Percentiles rank a stretch among this genome's conserved stretches.
Evolutionary conservation across 1,284 basidiomycete genomes (phyloP).

Genomic region (Cryptococcus sp.): DNA sequence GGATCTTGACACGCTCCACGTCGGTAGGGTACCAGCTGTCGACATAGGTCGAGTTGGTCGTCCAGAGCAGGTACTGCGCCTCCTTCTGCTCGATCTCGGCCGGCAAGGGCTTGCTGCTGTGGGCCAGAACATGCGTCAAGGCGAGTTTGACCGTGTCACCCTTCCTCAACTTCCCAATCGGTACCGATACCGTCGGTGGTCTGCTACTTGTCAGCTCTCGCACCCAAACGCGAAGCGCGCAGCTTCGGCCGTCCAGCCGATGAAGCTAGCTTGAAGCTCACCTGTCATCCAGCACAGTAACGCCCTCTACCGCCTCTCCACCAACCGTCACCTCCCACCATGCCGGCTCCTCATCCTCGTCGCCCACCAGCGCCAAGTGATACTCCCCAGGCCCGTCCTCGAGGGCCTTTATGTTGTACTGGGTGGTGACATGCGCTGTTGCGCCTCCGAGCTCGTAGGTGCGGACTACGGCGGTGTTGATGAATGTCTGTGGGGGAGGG

Average conservation of each 20-base stretch:
- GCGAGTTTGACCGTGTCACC: conserved; percentile 68
- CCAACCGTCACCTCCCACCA: conserved; percentile 69
- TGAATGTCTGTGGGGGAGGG: conserved; percentile 55
- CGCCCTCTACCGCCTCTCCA: conserved; percentile 57
- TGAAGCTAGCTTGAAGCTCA: conserved; percentile 15
- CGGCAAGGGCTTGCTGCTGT: conserved; percentile 73
- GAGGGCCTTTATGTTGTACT: conserved; percentile 74
- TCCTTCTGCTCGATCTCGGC: conserved; percentile 69
- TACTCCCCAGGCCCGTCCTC: conserved; percentile 63
- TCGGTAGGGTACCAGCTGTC: conserved; percentile 77
- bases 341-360: conserved; percentile 65
- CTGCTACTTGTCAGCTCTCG: conserved; percentile 32
- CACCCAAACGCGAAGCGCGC: neutral
- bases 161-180: conserved; percentile 43
- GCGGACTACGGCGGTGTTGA: conserved; percentile 81
- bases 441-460: conserved; percentile 83
- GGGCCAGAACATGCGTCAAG: conserved; percentile 69
- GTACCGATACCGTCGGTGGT: conserved; percentile 34
- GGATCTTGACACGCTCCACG: conserved; percentile 79
- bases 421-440: conserved; percentile 77
- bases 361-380: conserved; percentile 64
- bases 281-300: conserved; percentile 18
- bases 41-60: conserved; percentile 62
- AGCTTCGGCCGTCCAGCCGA: neutral
- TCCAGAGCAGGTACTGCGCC: conserved; percentile 75